Base-by-base conservation (phyloP, 129 eudicot species). In the Chrysanthemum makinoi region DNA sequence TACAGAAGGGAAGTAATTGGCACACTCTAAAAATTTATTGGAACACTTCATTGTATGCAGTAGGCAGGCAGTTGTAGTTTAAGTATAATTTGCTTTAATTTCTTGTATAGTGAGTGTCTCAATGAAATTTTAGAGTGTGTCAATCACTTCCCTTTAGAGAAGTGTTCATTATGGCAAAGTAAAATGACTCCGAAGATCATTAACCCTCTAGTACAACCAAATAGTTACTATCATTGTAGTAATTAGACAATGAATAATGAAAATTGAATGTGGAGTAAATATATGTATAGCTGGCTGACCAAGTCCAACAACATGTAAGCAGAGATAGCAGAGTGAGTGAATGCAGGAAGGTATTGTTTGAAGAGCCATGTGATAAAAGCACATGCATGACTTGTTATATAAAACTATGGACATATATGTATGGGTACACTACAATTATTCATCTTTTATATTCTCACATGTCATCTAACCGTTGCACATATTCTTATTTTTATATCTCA, bases 401-500 rank as follows among this genome's bases (percentile, higher is more conserved):
- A 28, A 69, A 77, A 69, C 75, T 64, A 70, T 69, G 75, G 80
- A 49, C 80, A 28, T 13, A 70, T 77, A 51, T 51, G 75, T 68
- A 69, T 77, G 76, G 76, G 66, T 62, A 46, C 76, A 62, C 58
- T 69, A 77, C 76, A 77, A 62, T 77, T 77, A 77, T 77, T 69
- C 80, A 77, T 77, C 81, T 77, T 77, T 69, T 69, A 77, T 77
- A 62, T 70, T 19, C 17, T 69, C 76, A 77, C 81, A 62, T 77
- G 81, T 56, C 53, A 49, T 76, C 56, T 69, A 69, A 30, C 80
- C 80, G 80, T 76, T 76, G 58, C 20, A 30, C 44, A 57, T 62
- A 16, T 74, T 22, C 24, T 22, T 66, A 55, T 44, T 75, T 66
- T 44, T 72, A 9, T 48, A 33, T 50, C 57, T 61, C 59, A 0